Base-by-base conservation (phyloP, 1,139 yeast species). In the Oligophagozyma castellii region DNA sequence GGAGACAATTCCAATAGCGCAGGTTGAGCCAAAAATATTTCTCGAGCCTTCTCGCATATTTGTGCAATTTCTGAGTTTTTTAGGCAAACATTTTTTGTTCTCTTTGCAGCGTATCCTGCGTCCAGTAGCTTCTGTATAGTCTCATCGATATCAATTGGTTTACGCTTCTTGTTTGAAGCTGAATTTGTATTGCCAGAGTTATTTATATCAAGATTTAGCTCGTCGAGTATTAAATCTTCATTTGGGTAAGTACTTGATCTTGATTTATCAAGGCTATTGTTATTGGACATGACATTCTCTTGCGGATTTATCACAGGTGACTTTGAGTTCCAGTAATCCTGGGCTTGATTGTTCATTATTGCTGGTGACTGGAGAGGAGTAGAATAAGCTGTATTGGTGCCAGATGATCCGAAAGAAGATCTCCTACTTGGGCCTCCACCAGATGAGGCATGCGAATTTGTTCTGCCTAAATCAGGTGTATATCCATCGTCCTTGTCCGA, bases 31-130 rank as follows among this genome's bases (percentile, higher is more conserved):
- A 89, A 58, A 43, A 89, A 79, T 14, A 89, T 75, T 48, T 89
- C 95, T 35, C 95, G 64, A 2, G 95, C 93, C 23, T 73, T 71
- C 15, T 81, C 69, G 56, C 98, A 89, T 29, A 89, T 75, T 40
- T 73, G 64, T 28, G 83, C 80, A 40, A 89, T 86, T 51, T 89
- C 98, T 8, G 76, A 64, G 52, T 77, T 81, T 48, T 89, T 89
- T 34, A 89, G 59, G 53, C 95, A 84, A 26, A 89, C 81, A 34
- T 73, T 73, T 49, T 86, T 81, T 5, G 95, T 81, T 44, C 93
- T 67, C 53, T 89, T 86, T 10, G 95, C 96, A 15, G 86, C 70
- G 55, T 89, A 89, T 5, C 98, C 98, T 0, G 95, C 95, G 56
- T 89, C 98, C 38, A 89, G 63, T 38, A 89, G 61, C 44, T 93